Evolutionary conservation across 805 yeast species (phyloP), one percentile per base, ranked within the genome.

Genomic region (Monosporozyma yasuniensis): DNA sequence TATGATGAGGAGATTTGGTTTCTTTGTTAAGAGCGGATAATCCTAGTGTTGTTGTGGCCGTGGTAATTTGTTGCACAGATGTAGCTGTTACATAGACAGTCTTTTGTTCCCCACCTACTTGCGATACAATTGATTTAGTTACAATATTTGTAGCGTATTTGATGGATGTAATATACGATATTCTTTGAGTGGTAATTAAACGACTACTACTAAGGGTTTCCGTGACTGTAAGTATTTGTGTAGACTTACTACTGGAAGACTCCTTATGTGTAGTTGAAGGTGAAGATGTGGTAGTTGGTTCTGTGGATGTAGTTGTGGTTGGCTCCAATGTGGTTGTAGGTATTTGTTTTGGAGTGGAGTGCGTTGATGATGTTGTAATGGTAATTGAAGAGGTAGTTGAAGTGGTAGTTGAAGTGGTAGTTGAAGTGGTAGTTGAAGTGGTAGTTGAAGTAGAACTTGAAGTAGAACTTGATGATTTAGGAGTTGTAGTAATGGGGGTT

Each of bases 11-110:
- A 2, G 48, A 18, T 14, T 18, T 38, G 9, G 50, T 35, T 42
- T 28, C 41, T 41, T 49, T 53, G 16, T 35, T 49, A 44, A 47
- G 48, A 2, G 32, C 22, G 14, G 18, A 21, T 16, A 46, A 12
- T 10, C 23, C 43, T 1, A 48, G 11, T 3, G 52, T 16, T 16
- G 56, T 23, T 9, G 48, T 41, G 7, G 49, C 48, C 4, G 60
- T 46, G 6, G 59, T 21, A 14, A 60, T 41, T 28, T 60, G 49
- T 2, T 64, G 52, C 16, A 65, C 52, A 12, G 66, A 51, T 0
- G 69, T 58, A 10, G 65, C 50, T 1, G 73, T 56, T 52, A 56
- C 54, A 55, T 47, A 54, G 47, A 59, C 51, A 27, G 64, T 56
- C 45, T 60, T 54, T 10, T 52, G 53, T 8, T 52, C 50, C 23